These are phyloP conservation scores for Crepidotus sp. DNA, from an alignment of 1,284 basidiomycete species.

Conservation along the genomic window DNA sequence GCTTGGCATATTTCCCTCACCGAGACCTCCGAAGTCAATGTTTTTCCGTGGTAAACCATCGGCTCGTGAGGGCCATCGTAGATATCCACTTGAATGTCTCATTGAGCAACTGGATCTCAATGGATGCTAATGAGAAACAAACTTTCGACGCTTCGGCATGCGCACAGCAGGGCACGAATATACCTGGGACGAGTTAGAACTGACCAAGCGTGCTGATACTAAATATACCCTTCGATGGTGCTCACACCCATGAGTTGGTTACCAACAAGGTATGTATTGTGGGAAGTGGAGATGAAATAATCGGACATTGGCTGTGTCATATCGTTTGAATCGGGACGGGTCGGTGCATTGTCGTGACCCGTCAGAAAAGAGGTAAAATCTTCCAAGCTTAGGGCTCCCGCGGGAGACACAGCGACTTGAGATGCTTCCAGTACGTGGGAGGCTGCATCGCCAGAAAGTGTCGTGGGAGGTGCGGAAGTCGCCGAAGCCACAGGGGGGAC, in stretches of 20 bases:
- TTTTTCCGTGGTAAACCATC: conserved; percentile 84
- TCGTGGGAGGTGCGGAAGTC: not conserved
- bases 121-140: conserved; percentile 26
- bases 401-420: not conserved
- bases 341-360: conserved; percentile 13
- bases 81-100: conserved; percentile 68
- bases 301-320: conserved; percentile 80
- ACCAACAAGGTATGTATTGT: conserved; percentile 96
- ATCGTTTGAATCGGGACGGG: conserved; percentile 10
- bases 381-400: conserved; percentile 10
- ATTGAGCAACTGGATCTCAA: conserved; percentile 3
- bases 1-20: conserved; percentile 81
- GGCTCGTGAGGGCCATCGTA: conserved; percentile 85
- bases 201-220: not conserved
- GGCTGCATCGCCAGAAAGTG: not conserved
- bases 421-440: not conserved
- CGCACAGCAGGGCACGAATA: conserved; percentile 83
- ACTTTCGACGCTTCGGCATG: conserved; percentile 91
- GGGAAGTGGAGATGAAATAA: conserved; percentile 90
- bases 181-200: conserved; percentile 40
- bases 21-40: conserved; percentile 80
- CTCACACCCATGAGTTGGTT: conserved; percentile 90
- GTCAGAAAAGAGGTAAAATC: conserved; percentile 14
- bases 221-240: conserved; percentile 83
- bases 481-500: too few species aligned